Base-by-base conservation (phyloP, 2,329 filamentous ascomycete genomes). In the Phialemonium atrogriseum region DNA sequence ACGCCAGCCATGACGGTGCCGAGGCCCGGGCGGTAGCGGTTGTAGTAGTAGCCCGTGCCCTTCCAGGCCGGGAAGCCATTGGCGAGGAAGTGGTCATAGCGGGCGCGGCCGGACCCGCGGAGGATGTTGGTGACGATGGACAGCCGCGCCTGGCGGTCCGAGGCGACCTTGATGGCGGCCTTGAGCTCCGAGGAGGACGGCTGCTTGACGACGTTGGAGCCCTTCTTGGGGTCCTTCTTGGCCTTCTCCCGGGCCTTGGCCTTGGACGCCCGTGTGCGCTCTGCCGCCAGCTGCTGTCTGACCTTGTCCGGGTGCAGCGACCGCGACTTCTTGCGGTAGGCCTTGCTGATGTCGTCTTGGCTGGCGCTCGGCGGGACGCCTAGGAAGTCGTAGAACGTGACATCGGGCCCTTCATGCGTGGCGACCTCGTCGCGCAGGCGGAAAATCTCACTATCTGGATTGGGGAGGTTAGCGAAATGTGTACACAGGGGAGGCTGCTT, bases 1-100 rank as follows among this genome's bases (percentile, higher is more conserved):
- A 94, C 62, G 28, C 89, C 88, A 16, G 80, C 39, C 31, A 96
- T 59, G 27, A 94, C 91, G 10, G 84, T 84, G 37, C 85, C 86
- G 26, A 96, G 66, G 7, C 91, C 91, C 2, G 91, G 91, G 13
- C 91, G 77, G 70, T 89, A 95, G 36, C 91, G 80, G 49, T 78
- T 79, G 66, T 98, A 98, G 71, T 96, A 98, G 72, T 98, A 98
- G 40, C 91, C 89, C 26, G 89, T 95, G 36, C 91, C 91, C 64
- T 89, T 88, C 91, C 91, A 98, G 34, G 76, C 77, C 19, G 91
- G 91, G 65, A 98, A 98, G 39, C 91, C 91, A 59, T 96, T 87
- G 55, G 67, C 64, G 38, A 96, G 62, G 65, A 96, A 98, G 58
- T 95, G 82, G 56, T 98, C 89, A 60, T 98, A 98, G 41, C 91